phyloP scores from a whole-genome alignment of 2,329 filamentous ascomycete species.

The Huntiella omanensis region DNA sequence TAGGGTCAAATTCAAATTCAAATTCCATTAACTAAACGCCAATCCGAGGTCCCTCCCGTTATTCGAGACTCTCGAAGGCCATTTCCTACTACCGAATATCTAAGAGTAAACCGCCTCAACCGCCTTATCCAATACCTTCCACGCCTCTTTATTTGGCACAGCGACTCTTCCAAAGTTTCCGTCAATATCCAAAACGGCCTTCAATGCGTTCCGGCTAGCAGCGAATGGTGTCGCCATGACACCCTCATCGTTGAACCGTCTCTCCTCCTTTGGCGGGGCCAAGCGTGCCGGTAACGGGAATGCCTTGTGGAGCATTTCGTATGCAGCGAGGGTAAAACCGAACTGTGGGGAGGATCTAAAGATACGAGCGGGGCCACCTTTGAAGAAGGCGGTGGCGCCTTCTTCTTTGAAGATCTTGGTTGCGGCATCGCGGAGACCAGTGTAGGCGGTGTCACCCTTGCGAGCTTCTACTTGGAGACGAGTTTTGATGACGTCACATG shows the following conservation, averaged over 20 bases:
- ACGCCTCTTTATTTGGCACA: conserved; percentile 33
- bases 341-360: conserved; percentile 92
- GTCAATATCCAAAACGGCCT: conserved; percentile 87
- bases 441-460: conserved; percentile 84
- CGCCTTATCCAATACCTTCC: conserved; percentile 29
- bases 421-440: conserved; percentile 69
- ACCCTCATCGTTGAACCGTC: conserved; percentile 36
- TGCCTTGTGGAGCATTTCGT: conserved; percentile 76
- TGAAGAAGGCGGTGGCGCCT: conserved; percentile 94
- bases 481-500: conserved; percentile 98
- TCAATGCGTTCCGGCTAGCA: conserved; percentile 71
- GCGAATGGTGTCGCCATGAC: conserved; percentile 36
- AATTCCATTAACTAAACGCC: too few relatives aligned
- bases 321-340: conserved; percentile 88
- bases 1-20: too few relatives aligned
- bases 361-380: conserved; percentile 89
- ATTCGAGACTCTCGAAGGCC: neutral
- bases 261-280: conserved; percentile 27
- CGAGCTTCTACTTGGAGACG: conserved; percentile 91
- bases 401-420: conserved; percentile 73
- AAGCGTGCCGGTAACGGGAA: conserved; percentile 33
- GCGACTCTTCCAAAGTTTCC: conserved; percentile 72
- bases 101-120: conserved; percentile 10
- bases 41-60: conserved; percentile 1
- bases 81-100: neutral